A percentile compares a stretch with the other conserved stretches of the same genome.
Evolutionary conservation across 345 rosid genomes (phyloP).

Genomic region (Lenwebbia sp.): DNA sequence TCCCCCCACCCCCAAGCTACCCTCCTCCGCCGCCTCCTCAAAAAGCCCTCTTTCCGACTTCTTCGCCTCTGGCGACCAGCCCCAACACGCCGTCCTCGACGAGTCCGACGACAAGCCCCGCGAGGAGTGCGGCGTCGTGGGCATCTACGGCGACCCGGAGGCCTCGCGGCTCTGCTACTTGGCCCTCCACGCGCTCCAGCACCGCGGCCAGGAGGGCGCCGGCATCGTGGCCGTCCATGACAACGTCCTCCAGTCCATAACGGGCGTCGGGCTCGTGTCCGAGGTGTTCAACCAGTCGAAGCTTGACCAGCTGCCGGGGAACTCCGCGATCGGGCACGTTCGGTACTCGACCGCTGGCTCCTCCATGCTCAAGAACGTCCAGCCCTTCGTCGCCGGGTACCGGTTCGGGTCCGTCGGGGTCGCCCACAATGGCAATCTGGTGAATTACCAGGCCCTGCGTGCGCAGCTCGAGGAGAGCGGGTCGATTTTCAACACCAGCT

Average conservation of each 20-base stretch:
- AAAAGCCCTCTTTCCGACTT: slow-evolving; percentile 28
- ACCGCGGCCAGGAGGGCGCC: slow-evolving; percentile 99
- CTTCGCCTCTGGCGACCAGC: slow-evolving; percentile 1
- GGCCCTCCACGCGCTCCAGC: slow-evolving; percentile 93
- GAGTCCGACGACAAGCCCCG: slow-evolving; percentile 71
- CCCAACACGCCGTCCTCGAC: neutral
- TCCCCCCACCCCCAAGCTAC: slow-evolving; percentile 8
- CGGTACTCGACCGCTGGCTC: slow-evolving; percentile 92
- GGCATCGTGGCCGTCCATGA: slow-evolving; percentile 81
- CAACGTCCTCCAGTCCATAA: slow-evolving; percentile 66
- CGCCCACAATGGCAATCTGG: slow-evolving; percentile 92
- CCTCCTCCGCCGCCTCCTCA: slow-evolving; percentile 18
- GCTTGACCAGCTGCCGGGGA: slow-evolving; percentile 80
- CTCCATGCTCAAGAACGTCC: slow-evolving; percentile 93
- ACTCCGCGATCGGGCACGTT: slow-evolving; percentile 83
- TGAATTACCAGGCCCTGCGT: slow-evolving; percentile 59
- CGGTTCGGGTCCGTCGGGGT: slow-evolving; percentile 86
- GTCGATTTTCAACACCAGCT: slow-evolving; percentile 82
- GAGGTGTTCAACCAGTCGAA: slow-evolving; percentile 87
- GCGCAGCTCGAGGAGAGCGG: slow-evolving; percentile 76
- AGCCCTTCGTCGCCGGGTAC: slow-evolving; percentile 96
- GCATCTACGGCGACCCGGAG: slow-evolving; percentile 85
- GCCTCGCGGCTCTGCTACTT: slow-evolving; percentile 86
- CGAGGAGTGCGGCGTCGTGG: slow-evolving; percentile 98
- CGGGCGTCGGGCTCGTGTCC: slow-evolving; percentile 92